Evolutionary conservation across 2,329 filamentous ascomycete species (phyloP).

Genomic region (Penicillium nordicum): DNA sequence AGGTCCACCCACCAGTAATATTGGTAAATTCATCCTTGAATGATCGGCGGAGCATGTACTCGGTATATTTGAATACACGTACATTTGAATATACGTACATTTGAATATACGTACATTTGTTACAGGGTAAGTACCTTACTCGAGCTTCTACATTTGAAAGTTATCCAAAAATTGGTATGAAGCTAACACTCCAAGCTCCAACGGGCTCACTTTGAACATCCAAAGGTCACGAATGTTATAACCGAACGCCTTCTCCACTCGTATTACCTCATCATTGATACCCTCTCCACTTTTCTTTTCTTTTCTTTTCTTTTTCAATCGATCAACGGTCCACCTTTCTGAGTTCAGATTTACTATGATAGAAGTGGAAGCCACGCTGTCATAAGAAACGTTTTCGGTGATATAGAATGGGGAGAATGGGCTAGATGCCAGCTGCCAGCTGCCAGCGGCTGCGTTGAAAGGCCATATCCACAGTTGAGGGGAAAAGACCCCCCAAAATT

Average conservation of each 20-base stretch:
- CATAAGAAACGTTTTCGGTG: conserved; percentile 1
- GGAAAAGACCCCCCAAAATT: no score
- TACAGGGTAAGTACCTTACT: not conserved
- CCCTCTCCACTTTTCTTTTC: not conserved
- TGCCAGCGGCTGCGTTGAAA: not conserved
- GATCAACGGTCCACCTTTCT: not conserved
- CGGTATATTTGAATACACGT: not conserved
- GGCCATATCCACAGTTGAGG: not conserved
- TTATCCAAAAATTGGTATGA: not conserved
- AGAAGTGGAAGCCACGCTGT: conserved; percentile 2
- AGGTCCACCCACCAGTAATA: conserved; percentile 18
- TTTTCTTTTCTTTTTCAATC: not conserved
- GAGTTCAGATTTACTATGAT: not conserved
- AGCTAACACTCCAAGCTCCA: not conserved
- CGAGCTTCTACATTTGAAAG: not conserved
- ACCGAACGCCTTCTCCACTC: not conserved
- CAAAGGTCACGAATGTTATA: not conserved
- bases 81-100: not conserved
- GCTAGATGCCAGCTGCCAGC: not conserved
- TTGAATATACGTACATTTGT: not conserved
- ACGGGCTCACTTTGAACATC: not conserved
- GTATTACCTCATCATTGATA: not conserved
- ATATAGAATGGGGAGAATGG: not conserved
- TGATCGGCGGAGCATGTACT: conserved; percentile 4
- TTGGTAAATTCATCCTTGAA: not conserved